Evolutionary conservation across 352 stramenopile species (phyloP).

Genomic region (Pseudoperonospora humuli): DNA sequence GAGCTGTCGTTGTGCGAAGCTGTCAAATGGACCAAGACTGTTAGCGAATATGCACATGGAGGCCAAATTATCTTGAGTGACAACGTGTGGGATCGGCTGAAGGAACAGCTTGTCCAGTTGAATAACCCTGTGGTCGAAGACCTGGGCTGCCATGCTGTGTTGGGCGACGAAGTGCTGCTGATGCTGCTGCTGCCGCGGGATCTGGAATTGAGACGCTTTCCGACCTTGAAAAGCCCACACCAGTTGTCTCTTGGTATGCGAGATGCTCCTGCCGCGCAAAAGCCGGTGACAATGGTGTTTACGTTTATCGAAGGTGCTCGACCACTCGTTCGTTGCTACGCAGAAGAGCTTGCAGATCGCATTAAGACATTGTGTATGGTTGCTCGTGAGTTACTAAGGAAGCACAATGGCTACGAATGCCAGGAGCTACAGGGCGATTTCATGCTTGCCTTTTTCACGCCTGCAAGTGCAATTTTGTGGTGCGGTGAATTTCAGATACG

Average conservation of each 20-base stretch:
- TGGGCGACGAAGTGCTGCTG: conserved; percentile 66
- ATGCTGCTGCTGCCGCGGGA: conserved; percentile 77
- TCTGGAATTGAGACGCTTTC: conserved; percentile 66
- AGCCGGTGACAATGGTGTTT: conserved; percentile 83
- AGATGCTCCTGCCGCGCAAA: conserved; percentile 68
- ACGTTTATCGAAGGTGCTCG: conserved; percentile 84
- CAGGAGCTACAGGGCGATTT: conserved; percentile 86
- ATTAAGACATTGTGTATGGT: conserved; percentile 82
- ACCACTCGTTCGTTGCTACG: conserved; percentile 72
- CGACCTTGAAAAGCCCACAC: conserved; percentile 59
- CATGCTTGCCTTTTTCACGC: conserved; percentile 86
- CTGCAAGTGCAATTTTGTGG: conserved; percentile 72
- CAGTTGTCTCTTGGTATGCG: conserved; percentile 76
- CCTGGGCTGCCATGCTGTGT: conserved; percentile 61
- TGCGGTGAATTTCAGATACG: conserved; percentile 79
- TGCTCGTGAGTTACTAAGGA: conserved; percentile 59
- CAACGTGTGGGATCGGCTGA: conserved; percentile 79
- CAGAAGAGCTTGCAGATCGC: conserved; percentile 72
- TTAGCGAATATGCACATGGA: conserved; percentile 76
- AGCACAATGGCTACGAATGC: conserved; percentile 84
- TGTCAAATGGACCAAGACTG: conserved; percentile 79
- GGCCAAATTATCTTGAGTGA: conserved; percentile 82
- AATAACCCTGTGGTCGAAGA: conserved; percentile 87
- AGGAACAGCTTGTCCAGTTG: conserved; percentile 80
- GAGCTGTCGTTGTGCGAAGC: conserved; percentile 65